Percentiles rank a stretch among this genome's conserved stretches.
Evolutionary conservation across 805 yeast genomes (phyloP).

Genomic region (Grigorovia jiainica): DNA sequence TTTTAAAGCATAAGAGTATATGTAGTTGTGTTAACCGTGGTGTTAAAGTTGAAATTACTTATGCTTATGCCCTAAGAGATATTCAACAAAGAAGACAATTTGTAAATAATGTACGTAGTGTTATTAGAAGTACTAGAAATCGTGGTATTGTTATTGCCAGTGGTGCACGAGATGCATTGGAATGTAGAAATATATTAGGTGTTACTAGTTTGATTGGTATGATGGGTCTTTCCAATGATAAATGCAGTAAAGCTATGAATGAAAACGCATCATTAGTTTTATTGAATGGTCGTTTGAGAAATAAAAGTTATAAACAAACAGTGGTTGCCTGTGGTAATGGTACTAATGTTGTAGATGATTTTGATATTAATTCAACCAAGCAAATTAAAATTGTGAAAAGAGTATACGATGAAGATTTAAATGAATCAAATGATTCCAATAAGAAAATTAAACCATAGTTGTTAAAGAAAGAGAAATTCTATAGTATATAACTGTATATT

Average conservation of each 20-base stretch:
- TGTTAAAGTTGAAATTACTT: slow-evolving; percentile 68
- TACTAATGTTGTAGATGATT: slow-evolving; percentile 22
- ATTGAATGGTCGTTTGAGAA: slow-evolving; percentile 64
- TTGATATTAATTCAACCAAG: not conserved
- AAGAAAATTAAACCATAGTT: not conserved
- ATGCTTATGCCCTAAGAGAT: slow-evolving; percentile 41
- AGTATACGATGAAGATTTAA: not conserved
- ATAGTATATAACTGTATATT: no score
- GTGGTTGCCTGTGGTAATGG: slow-evolving; percentile 42
- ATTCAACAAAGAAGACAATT: slow-evolving; percentile 47
- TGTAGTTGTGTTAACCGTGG: slow-evolving; percentile 82
- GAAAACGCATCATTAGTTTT: slow-evolving; percentile 56
- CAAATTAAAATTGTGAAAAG: slow-evolving; percentile 1
- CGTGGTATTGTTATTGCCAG: slow-evolving; percentile 73
- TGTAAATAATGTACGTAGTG: slow-evolving; percentile 61
- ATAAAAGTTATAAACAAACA: slow-evolving; percentile 70
- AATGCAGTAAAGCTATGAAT: slow-evolving; percentile 50
- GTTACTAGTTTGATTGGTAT: slow-evolving; percentile 53
- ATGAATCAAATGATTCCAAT: not conserved
- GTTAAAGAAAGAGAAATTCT: no score
- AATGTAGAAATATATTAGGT: slow-evolving; percentile 60
- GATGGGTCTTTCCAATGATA: slow-evolving; percentile 59
- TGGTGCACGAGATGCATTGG: slow-evolving; percentile 53
- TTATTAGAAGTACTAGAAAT: slow-evolving; percentile 71
- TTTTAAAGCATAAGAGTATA: slow-evolving; percentile 71